Evolutionary conservation across 2,329 filamentous ascomycete species (phyloP).

Genomic region (Botrytis elliptica): DNA sequence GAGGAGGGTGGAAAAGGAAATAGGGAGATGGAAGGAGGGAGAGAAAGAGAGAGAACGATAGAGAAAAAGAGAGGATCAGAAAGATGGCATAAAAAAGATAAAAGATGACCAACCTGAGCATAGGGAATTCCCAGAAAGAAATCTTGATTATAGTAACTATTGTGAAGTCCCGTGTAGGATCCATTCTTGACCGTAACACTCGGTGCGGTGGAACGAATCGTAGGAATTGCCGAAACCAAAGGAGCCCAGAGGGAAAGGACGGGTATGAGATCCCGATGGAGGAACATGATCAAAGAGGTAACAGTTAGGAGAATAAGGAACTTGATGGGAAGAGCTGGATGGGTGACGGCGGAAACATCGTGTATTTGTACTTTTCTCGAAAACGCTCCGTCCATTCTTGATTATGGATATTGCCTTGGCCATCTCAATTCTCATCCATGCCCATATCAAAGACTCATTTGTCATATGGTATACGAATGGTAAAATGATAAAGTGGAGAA

Average conservation of each 20-base stretch:
- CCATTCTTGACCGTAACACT: constrained; percentile 32
- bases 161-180: constrained; percentile 29
- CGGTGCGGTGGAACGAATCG: background rate
- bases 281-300: background rate
- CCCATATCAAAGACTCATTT: background rate
- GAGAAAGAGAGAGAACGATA: background rate
- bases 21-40: background rate
- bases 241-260: background rate
- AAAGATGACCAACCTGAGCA: constrained; percentile 24
- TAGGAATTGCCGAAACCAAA: background rate
- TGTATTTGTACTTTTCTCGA: background rate
- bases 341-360: background rate
- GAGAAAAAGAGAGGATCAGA: too few relatives aligned
- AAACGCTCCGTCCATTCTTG: background rate
- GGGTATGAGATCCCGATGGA: background rate
- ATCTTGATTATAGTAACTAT: constrained; percentile 31
- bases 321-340: background rate
- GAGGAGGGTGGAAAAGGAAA: background rate
- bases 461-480: background rate
- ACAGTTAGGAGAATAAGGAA: background rate
- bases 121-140: constrained; percentile 34
- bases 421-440: background rate
- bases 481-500: background rate
- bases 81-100: rapidly evolving
- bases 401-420: background rate